Evolutionary conservation across 345 rosid genomes (phyloP), one percentile per base, ranked within the genome.

Genomic region (Bruguiera parviflora): DNA sequence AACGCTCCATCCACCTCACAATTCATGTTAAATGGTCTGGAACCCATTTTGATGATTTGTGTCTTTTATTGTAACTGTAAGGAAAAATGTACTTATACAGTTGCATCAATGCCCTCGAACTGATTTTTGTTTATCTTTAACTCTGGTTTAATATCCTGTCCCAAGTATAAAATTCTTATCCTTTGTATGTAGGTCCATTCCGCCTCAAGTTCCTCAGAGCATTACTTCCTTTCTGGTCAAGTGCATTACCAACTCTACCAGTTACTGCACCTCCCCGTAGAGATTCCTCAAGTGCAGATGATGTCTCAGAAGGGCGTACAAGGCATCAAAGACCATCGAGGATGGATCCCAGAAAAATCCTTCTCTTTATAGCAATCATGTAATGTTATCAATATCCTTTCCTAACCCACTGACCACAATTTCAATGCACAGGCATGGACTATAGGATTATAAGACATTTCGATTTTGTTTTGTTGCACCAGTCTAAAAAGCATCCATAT

Each of bases 211-310:
- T 95, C 81, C 86, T 95, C 59, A 84, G 98, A 69, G 92, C 97
- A 57, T 79, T 96, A 85, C 85, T 96, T 73, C 99, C 99, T 25
- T 96, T 96, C 81, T 92, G 99, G 98, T 92, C 98, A 74, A 92
- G 85, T 85, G 86, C 99, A 77, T 83, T 96, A 71, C 99, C 99
- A 66, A 89, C 94, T 37, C 82, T 96, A 70, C 99, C 99, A 4
- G 99, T 96, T 71, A 92, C 91, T 68, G 99, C 92, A 63, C 99
- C 99, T 71, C 74, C 89, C 27, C 96, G 92, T 35, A 96, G 85
- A 71, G 97, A 90, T 69, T 73, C 84, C 65, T 55, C 86, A 76
- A 86, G 85, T 72, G 83, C 71, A 63, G 94, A 89, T 71, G 97
- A 87, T 74, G 77, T 66, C 69, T 25, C 82, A 64, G 99, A 92